These are phyloP conservation scores for Triticum turgidum DNA, from an alignment of 176 grass and related monocot genomes.

Conservation along the genomic window DNA sequence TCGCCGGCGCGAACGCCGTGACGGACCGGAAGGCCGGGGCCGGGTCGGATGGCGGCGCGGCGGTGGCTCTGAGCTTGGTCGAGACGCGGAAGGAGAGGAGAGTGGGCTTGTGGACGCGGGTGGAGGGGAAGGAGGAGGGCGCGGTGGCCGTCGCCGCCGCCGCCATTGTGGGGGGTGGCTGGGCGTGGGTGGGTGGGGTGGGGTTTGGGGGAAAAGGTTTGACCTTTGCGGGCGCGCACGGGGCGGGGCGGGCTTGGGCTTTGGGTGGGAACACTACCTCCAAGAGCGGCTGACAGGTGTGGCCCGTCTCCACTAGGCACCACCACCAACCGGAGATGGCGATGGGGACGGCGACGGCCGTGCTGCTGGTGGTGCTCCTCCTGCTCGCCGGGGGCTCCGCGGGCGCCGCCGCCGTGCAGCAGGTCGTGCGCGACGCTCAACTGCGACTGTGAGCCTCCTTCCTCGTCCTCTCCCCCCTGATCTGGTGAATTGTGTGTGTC, in stretches of 20 bases:
- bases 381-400: neutral
- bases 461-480: too few relatives aligned
- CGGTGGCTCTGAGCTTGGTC: neutral
- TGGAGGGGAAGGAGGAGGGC: conserved; percentile 25
- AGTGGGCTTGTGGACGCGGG: neutral
- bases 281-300: too few relatives aligned
- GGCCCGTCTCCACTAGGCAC: neutral
- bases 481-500: too few relatives aligned
- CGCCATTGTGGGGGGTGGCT: neutral
- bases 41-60: conserved; percentile 13
- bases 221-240: neutral
- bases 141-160: neutral
- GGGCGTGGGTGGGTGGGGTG: neutral
- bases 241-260: neutral
- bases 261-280: neutral
- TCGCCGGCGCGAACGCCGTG: conserved; percentile 46
- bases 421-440: conserved; percentile 68
- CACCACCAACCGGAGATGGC: too few relatives aligned
- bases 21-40: conserved; percentile 46
- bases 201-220: neutral
- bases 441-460: conserved; percentile 56
- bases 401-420: conserved; percentile 57
- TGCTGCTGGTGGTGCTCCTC: neutral
- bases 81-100: neutral
- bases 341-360: neutral